Evolutionary conservation across 2,329 filamentous ascomycete genomes (phyloP).

Genomic region (Lomentospora prolificans): DNA sequence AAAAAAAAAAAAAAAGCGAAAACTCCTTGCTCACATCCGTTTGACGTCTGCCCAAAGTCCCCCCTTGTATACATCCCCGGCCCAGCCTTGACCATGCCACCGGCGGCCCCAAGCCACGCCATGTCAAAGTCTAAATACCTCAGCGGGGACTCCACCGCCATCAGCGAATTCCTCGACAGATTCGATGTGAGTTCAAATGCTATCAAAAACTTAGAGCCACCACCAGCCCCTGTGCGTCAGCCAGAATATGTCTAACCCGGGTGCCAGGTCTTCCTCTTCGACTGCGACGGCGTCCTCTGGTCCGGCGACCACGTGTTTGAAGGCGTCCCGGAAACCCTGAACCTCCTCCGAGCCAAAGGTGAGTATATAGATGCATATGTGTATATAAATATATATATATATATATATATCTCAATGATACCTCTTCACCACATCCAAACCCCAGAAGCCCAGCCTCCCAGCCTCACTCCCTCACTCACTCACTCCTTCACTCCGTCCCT

Average conservation of each 20-base stretch:
- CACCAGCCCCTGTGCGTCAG: no score
- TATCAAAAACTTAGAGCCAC: no score
- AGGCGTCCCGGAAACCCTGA: conserved; percentile 73
- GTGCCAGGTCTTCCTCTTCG: conserved; percentile 77
- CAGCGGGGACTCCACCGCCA: conserved; percentile 66
- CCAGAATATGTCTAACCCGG: no score
- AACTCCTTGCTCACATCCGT: no score
- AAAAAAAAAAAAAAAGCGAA: no score
- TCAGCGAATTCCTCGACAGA: conserved; percentile 74
- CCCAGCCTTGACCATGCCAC: background rate
- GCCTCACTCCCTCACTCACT: no score
- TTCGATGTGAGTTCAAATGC: conserved; percentile 70
- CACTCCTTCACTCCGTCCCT: conserved; percentile 5
- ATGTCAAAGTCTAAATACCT: conserved; percentile 48
- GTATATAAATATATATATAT: no score
- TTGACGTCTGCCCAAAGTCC: no score
- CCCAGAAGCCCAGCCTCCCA: no score
- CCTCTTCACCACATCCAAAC: no score
- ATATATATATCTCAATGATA: no score
- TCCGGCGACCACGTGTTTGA: conserved; percentile 86
- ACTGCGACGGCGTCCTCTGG: conserved; percentile 98
- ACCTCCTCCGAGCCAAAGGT: conserved; percentile 76
- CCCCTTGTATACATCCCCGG: background rate
- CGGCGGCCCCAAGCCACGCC: no score
- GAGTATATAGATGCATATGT: conserved; percentile 7